Evolutionary conservation across 306 rosid genomes (phyloP), one percentile per base, ranked within the genome.

Genomic region (Pachyrhizus erosus): DNA sequence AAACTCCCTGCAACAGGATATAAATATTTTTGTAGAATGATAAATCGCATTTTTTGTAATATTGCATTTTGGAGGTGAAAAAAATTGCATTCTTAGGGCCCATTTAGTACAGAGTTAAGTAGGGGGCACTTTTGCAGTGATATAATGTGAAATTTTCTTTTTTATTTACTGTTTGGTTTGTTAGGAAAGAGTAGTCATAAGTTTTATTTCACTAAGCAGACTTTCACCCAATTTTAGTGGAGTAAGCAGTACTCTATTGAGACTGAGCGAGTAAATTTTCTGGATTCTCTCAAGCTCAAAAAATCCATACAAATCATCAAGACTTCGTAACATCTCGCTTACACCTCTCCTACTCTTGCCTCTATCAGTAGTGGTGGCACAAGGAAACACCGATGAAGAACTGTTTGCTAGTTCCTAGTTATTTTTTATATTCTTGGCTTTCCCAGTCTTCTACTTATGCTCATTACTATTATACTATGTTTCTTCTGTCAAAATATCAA

Each of bases 1-100:
- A 84, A 96, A 96, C 88, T 96, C 99, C 89, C 97, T 96, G 90
- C 84, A 91, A 73, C 10, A 70, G 73, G 68, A 84, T 52, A 84
- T 78, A 85, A 80, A 77, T 42, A 80, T 73, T 17, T 81, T 37
- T 21, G n/a, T 49, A 74, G 40, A 68, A 82, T 58, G 20, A 29
- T 67, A 68, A 37, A 37, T 64, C 24, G 48, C 51, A 43, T 55
- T 10, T 23, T 23, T 72, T 12, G 18, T 33, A 73, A 70, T 51
- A 70, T 76, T 61, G 48, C 66, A 45, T 26, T 57, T 79, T 34
- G 34, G 37, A 11, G 14, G 68, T 40, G 70, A 60, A 17, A 29
- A 42, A 6, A 15, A 52, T 15, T 15, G 20, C 74, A 64, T 24
- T 26, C 69, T 21, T 29, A 12, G 46, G 6, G 33, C 37, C 39